Evolutionary conservation across 2,329 filamentous ascomycete genomes (phyloP).

Genomic region (Paramyrothecium sp.): DNA sequence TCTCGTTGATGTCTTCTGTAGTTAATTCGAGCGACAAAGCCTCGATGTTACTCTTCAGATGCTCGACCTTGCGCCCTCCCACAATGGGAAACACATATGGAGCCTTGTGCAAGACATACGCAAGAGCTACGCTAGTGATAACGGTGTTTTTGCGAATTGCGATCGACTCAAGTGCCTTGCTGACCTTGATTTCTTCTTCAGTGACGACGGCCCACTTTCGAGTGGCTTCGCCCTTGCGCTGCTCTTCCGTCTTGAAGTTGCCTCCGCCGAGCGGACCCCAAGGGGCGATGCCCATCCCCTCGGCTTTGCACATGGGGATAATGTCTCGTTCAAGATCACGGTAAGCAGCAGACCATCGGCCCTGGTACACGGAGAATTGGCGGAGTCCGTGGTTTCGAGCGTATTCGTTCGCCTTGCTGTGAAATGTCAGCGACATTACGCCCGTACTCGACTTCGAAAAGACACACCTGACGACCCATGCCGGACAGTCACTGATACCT

Average conservation of each 20-base stretch:
- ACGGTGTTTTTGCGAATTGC: not conserved
- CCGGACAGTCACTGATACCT: constrained; percentile 23
- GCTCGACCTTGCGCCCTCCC: constrained; percentile 58
- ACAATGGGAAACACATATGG: constrained; percentile 61
- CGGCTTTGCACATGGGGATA: constrained; percentile 21
- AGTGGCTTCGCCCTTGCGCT: constrained; percentile 2
- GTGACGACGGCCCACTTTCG: constrained; percentile 3
- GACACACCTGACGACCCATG: constrained; percentile 20
- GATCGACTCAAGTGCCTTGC: not conserved
- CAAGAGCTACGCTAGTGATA: constrained; percentile 41
- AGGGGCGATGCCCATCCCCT: constrained; percentile 42
- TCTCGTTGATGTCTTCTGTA: constrained; percentile 50
- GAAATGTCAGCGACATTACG: not conserved
- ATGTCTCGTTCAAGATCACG: constrained; percentile 24
- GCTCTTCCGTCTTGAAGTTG: constrained; percentile 24
- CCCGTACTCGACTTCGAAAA: not conserved
- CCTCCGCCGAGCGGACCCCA: constrained; percentile 50
- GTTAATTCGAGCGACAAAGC: constrained; percentile 52
- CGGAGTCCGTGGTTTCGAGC: constrained; percentile 19
- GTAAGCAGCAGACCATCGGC: constrained; percentile 17
- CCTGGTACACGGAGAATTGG: constrained; percentile 24
- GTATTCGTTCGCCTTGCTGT: constrained; percentile 20
- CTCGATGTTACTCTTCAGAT: constrained; percentile 61
- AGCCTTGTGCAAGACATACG: constrained; percentile 60
- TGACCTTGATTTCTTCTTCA: constrained; percentile 1